Evolutionary conservation across 1,139 yeast genomes (phyloP), one percentile per base, ranked within the genome.

Genomic region (Suhomyces bolitotheri): DNA sequence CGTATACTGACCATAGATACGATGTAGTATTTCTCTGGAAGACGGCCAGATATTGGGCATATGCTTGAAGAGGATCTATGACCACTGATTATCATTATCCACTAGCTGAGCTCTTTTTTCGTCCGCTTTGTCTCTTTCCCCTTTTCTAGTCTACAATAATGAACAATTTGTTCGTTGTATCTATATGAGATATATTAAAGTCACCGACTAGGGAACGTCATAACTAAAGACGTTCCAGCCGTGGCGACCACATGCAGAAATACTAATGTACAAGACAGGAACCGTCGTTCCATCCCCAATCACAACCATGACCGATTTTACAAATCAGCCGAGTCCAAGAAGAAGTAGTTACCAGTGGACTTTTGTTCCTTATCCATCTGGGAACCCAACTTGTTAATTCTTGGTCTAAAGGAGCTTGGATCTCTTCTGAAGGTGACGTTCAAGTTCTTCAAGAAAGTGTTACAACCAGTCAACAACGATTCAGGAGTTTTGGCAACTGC

Each of bases 291-390:
- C 21, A 7, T 17, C 20, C 20, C 17, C n/a, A 33, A 28, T 41
- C 26, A 22, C 19, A 9, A 25, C 36, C 9, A 36, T 34, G 22
- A 30, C 32, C 13, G 10, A 10, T 13, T 40, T 63, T 68, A 66
- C 60, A 75, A 67, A 55, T 68, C 76, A 36, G 71, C 44, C 47
- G 65, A 79, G 59, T 90, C 97, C 71, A 92, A 76, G 79, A 92
- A 92, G 81, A 92, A 92, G 71, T 85, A 92, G 72, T 92, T 89
- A 44, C 98, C 98, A 34, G 79, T 60, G 33, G 77, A 58, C 71
- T 92, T 92, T 67, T 92, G 98, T 69, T 92, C 97, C 69, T 84
- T 90, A 66, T 92, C 98, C 96, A 92, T 88, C 75, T 92, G 98
- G 39, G 97, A 90, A 60, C 86, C 97, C 59, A 86, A 71, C 71